Percentiles rank a stretch among this genome's conserved stretches.
Conservation (phyloP, 805 yeast genomes). For the Saturnispora dispora region DNA sequence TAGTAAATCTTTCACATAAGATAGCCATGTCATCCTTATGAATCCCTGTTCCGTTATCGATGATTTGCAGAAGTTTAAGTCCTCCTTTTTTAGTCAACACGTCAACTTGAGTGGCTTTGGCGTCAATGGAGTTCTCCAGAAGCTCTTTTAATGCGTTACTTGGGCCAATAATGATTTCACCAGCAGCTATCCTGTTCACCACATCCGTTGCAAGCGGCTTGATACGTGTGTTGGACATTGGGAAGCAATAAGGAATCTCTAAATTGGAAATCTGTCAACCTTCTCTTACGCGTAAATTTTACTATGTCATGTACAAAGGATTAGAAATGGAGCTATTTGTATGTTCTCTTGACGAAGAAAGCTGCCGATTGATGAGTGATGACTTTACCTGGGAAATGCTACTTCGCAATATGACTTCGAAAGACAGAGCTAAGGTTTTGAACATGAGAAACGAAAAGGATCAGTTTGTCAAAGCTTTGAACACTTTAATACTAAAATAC, state of each 20-base stretch:
- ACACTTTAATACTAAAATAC: constrained; percentile 36
- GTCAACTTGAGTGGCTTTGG: constrained; percentile 65
- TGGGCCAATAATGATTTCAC: constrained; percentile 90
- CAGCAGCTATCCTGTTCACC: constrained; percentile 91
- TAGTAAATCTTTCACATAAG: constrained; percentile 87
- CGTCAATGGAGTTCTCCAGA: constrained; percentile 88
- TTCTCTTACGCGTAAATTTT: not conserved
- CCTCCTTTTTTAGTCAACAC: constrained; percentile 90
- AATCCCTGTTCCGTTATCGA: constrained; percentile 87
- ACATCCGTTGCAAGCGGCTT: constrained; percentile 53
- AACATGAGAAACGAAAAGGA: constrained; percentile 30
- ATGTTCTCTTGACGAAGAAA: not conserved
- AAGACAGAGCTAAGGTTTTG: constrained; percentile 34
- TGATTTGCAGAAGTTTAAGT: constrained; percentile 69
- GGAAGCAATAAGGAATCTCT: not conserved
- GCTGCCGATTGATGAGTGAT: constrained; percentile 7
- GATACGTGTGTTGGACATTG: constrained; percentile 12
- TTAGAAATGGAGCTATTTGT: constrained; percentile 3
- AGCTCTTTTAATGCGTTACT: constrained; percentile 90
- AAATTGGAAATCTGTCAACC: not conserved
- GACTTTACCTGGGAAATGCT: constrained; percentile 15
- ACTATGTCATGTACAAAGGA: not conserved
- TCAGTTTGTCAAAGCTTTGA: constrained; percentile 33
- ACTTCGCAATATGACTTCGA: constrained; percentile 18
- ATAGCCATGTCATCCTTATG: constrained; percentile 60